These are phyloP conservation scores for Coniella lustricola DNA, from an alignment of 2,329 filamentous ascomycete species.

Conservation along the genomic window DNA sequence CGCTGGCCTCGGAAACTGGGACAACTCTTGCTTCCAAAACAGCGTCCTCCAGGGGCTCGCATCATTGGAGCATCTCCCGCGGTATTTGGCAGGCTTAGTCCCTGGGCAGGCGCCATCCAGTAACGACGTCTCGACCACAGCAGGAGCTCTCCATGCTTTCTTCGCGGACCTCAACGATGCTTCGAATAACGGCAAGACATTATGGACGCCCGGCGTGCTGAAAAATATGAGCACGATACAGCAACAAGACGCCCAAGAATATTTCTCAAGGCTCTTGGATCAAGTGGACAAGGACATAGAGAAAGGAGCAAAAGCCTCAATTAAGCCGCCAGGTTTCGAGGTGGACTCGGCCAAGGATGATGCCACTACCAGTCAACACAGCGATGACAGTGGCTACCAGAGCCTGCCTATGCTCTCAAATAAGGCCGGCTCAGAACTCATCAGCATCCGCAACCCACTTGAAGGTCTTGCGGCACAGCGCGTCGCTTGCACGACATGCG, in stretches of 20 bases:
- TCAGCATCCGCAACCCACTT: conserved; percentile 61
- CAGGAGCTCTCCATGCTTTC: conserved; percentile 52
- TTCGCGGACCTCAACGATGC: conserved; percentile 64
- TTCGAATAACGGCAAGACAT: conserved; percentile 62
- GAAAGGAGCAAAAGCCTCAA: conserved; percentile 34
- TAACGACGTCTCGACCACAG: conserved; percentile 25
- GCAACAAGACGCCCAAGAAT: conserved; percentile 97
- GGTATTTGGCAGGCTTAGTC: conserved; percentile 52
- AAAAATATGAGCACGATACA: conserved; percentile 94
- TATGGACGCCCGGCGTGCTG: conserved; percentile 75
- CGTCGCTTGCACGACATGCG: conserved; percentile 79
- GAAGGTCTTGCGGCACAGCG: conserved; percentile 84
- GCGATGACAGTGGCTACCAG: conserved; percentile 52
- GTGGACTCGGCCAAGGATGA: conserved; percentile 34
- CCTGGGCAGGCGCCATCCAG: conserved; percentile 1
- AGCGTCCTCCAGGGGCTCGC: conserved; percentile 83
- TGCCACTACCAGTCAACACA: conserved; percentile 39
- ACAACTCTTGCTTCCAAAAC: conserved; percentile 98
- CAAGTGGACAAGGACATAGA: conserved; percentile 73
- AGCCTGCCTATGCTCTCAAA: conserved; percentile 35
- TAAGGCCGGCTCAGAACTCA: conserved; percentile 29
- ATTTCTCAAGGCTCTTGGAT: conserved; percentile 84
- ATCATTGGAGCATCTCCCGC: conserved; percentile 62
- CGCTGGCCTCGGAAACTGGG: conserved; percentile 76
- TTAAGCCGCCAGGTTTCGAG: conserved; percentile 34